A percentile compares a stretch with the other conserved stretches of the same genome.
Evolutionary conservation across 306 rosid species (phyloP).

Genomic region (Adenanthera pavonina): DNA sequence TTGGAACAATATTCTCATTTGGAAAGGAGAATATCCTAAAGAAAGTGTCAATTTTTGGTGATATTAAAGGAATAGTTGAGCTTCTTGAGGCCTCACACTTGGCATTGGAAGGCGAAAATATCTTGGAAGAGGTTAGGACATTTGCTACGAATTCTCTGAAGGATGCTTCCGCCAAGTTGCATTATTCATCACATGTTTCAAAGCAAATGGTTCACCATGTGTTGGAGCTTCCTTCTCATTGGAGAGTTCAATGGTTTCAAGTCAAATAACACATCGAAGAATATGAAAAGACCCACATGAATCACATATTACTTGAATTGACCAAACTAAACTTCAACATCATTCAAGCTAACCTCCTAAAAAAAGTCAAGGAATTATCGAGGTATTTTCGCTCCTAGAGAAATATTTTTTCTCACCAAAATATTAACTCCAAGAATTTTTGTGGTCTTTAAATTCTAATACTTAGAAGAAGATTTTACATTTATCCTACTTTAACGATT

Average conservation of each 20-base stretch:
- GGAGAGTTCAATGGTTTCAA: conserved; percentile 31
- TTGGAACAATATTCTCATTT: conserved; percentile 24
- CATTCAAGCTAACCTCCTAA: conserved; percentile 52
- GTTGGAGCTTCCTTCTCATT: conserved; percentile 27
- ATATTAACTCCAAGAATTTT: too few relatives aligned
- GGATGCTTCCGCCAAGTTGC: background rate
- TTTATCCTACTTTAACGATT: too few relatives aligned
- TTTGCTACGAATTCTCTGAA: conserved; percentile 19
- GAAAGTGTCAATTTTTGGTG: background rate
- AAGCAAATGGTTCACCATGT: conserved; percentile 47
- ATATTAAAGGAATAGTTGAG: conserved; percentile 34
- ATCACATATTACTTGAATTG: conserved; percentile 43
- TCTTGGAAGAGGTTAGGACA: conserved; percentile 37
- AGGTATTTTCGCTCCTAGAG: conserved; percentile 27
- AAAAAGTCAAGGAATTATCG: conserved; percentile 55
- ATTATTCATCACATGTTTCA: background rate
- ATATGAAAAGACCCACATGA: conserved; percentile 10
- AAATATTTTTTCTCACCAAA: too few relatives aligned
- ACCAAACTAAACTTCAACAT: conserved; percentile 59
- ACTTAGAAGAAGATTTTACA: too few relatives aligned
- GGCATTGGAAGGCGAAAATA: conserved; percentile 36
- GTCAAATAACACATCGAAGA: conserved; percentile 57
- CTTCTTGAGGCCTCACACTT: too few relatives aligned
- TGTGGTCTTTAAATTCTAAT: too few relatives aligned
- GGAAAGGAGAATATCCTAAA: conserved; percentile 5